Percentiles rank a stretch among this genome's conserved stretches.
phyloP scores from a whole-genome alignment of 2,329 filamentous ascomycete species.

The Trichoderma lentiforme region DNA sequence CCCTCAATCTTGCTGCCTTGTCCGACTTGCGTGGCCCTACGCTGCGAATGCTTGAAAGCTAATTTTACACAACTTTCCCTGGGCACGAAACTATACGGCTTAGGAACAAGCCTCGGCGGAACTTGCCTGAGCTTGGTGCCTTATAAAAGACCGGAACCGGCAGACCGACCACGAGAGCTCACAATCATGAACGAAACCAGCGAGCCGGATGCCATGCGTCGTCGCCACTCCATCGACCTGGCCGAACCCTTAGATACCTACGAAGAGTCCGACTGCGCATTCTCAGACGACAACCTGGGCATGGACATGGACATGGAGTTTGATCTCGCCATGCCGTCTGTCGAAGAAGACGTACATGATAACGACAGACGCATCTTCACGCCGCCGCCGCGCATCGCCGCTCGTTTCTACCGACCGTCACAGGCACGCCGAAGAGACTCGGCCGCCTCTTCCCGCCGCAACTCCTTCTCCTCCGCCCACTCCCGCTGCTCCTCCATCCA shows the following conservation, averaged over 20 bases:
- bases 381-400: slow-evolving; percentile 73
- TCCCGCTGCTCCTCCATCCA: slow-evolving; percentile 63
- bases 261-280: slow-evolving; percentile 32
- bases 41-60: neutral
- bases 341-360: slow-evolving; percentile 36
- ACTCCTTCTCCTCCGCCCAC: slow-evolving; percentile 73
- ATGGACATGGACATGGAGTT: slow-evolving; percentile 31
- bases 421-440: slow-evolving; percentile 70
- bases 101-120: neutral
- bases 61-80: neutral
- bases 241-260: slow-evolving; percentile 41
- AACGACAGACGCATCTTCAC: slow-evolving; percentile 44
- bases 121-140: neutral
- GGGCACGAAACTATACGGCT: neutral
- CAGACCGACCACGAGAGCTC: neutral
- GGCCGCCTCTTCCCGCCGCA: slow-evolving; percentile 73
- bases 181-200: neutral
- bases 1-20: neutral
- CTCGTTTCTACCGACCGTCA: slow-evolving; percentile 69
- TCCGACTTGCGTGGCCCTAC: neutral
- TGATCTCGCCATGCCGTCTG: slow-evolving; percentile 39
- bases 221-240: slow-evolving; percentile 39
- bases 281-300: slow-evolving; percentile 27
- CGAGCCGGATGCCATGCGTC: slow-evolving; percentile 38
- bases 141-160: neutral